Conservation (phyloP, 1,139 yeast species). For the Lodderomyces elongisporus region DNA sequence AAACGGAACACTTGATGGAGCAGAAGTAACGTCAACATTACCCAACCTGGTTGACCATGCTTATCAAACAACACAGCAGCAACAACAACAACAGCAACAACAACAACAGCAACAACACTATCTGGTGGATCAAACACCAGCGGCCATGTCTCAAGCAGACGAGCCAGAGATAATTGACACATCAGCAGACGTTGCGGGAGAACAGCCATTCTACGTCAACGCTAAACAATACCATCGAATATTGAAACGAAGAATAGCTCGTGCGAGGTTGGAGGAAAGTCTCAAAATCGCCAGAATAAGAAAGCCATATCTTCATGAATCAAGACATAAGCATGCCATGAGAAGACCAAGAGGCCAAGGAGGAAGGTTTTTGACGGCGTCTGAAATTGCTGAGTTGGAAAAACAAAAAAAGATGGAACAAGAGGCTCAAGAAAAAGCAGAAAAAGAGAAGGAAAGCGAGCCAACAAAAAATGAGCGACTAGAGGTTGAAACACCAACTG, state of each 20-base stretch:
- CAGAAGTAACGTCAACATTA: too few species aligned
- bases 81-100: neutral
- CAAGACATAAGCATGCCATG: slow-evolving; percentile 99
- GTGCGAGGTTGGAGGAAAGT: slow-evolving; percentile 88
- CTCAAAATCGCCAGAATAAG: slow-evolving; percentile 85
- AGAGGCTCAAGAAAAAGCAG: slow-evolving; percentile 23
- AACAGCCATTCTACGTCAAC: slow-evolving; percentile 94
- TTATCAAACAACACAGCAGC: too few species aligned
- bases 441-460: slow-evolving; percentile 18
- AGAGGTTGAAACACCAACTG: too few species aligned
- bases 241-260: slow-evolving; percentile 83
- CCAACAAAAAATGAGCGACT: slow-evolving; percentile 1
- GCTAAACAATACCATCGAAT: slow-evolving; percentile 97
- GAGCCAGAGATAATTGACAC: neutral
- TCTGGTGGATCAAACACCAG: too few species aligned
- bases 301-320: slow-evolving; percentile 92
- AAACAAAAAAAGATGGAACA: slow-evolving; percentile 46
- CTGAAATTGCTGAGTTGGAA: slow-evolving; percentile 87
- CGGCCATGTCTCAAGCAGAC: too few species aligned
- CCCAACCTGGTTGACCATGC: too few species aligned
- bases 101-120: neutral
- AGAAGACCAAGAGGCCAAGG: slow-evolving; percentile 99
- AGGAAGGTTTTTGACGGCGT: slow-evolving; percentile 93
- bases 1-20: too few species aligned
- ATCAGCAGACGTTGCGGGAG: slow-evolving; percentile 23